phyloP scores from a whole-genome alignment of 352 stramenopile species.

The Phytopythium ostracodes region DNA sequence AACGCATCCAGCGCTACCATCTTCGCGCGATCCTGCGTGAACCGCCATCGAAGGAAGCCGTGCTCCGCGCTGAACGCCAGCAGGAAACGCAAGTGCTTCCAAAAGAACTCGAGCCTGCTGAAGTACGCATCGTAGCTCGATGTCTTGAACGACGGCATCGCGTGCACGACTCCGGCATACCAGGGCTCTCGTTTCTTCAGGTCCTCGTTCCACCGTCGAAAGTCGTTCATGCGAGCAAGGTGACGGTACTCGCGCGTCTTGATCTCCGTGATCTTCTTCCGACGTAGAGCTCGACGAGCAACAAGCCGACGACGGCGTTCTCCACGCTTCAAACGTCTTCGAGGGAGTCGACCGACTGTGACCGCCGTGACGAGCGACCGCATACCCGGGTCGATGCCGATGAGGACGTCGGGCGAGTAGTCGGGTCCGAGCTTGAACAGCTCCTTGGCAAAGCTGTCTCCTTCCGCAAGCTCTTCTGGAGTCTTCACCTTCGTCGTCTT shows the following conservation, averaged over 20 bases:
- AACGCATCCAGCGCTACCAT: background rate
- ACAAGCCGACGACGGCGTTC: background rate
- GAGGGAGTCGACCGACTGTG: background rate
- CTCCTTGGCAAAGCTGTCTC: slow-evolving; percentile 4
- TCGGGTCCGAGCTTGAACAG: slow-evolving; percentile 6
- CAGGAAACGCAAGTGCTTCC: slow-evolving; percentile 1
- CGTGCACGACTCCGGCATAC: background rate
- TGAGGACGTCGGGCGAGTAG: slow-evolving; percentile 7
- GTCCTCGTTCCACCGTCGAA: slow-evolving; percentile 3
- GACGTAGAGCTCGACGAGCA: background rate
- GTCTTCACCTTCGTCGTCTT: slow-evolving; percentile 3
- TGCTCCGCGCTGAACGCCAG: slow-evolving; percentile 6
- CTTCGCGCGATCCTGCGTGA: background rate
- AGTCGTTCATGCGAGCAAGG: background rate
- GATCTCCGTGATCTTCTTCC: background rate
- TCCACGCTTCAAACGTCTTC: background rate
- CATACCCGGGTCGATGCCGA: slow-evolving; percentile 13
- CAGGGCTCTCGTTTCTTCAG: background rate
- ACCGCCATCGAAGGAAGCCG: slow-evolving; percentile 5
- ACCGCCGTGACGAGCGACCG: slow-evolving; percentile 10
- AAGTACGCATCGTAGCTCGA: slow-evolving; percentile 5
- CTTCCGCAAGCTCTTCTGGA: slow-evolving; percentile 1
- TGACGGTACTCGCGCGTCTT: slow-evolving; percentile 9
- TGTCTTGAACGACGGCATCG: slow-evolving; percentile 21
- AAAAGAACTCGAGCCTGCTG: slow-evolving; percentile 13